These are phyloP conservation scores for Rhododendron simsii DNA, from an alignment of 148 eudicot genomes.

Conservation along the genomic window DNA sequence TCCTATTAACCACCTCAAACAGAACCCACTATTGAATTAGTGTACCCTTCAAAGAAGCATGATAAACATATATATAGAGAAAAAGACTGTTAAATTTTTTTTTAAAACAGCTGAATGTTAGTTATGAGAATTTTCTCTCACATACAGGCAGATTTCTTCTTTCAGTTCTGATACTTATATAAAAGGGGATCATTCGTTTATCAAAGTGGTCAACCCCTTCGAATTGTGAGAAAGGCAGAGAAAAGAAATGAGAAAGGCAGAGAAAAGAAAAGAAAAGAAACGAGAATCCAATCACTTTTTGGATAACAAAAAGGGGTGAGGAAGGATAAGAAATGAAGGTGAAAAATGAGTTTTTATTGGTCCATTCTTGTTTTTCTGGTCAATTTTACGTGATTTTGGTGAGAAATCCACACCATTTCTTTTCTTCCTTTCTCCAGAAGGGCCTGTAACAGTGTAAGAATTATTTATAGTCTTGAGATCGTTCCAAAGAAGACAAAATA, in stretches of 20 bases:
- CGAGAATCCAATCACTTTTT: background rate
- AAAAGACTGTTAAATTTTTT: background rate
- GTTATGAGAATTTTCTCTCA: background rate
- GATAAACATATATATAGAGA: background rate
- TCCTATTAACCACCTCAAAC: conserved; percentile 24
- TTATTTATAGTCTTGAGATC: background rate
- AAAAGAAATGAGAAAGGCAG: background rate
- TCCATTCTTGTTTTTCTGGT: background rate
- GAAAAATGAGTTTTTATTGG: background rate
- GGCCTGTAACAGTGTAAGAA: background rate
- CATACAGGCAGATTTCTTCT: no score
- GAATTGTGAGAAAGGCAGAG: background rate
- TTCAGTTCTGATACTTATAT: no score
- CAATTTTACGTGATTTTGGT: background rate
- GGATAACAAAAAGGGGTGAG: background rate
- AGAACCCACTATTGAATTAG: background rate
- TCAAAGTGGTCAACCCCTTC: background rate
- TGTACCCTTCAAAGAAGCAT: background rate
- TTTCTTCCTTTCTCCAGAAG: background rate
- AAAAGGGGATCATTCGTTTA: no score
- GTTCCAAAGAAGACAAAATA: background rate
- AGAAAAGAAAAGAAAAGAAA: background rate
- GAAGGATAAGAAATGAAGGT: background rate
- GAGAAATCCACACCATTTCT: background rate
- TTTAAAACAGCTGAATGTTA: background rate